Evolutionary conservation across 2,329 filamentous ascomycete genomes (phyloP).

Genomic region (Colletotrichum eleusines): DNA sequence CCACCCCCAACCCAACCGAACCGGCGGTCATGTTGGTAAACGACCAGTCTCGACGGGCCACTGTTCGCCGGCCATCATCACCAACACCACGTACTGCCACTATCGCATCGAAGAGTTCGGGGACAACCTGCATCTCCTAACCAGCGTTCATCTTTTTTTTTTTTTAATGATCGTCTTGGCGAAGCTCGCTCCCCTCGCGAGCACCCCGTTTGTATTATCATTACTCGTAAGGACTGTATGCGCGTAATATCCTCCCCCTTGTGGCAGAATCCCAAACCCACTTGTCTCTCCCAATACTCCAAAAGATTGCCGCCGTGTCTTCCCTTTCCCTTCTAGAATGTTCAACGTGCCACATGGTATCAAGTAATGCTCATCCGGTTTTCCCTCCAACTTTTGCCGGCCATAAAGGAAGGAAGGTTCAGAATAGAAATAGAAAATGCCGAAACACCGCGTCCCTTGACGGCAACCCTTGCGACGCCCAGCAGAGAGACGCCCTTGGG

Average conservation of each 20-base stretch:
- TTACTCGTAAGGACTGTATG: slow-evolving; percentile 34
- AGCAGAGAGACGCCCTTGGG: background rate
- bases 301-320: background rate
- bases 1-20: no score
- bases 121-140: background rate
- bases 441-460: background rate
- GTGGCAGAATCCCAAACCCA: slow-evolving; percentile 28
- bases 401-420: slow-evolving; percentile 39
- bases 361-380: slow-evolving; percentile 6
- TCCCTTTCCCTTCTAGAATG: background rate
- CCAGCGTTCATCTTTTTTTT: background rate
- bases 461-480: background rate
- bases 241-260: background rate
- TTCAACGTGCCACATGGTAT: slow-evolving; percentile 31
- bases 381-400: slow-evolving; percentile 23
- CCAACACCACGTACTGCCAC: background rate
- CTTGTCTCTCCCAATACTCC: background rate
- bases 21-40: background rate
- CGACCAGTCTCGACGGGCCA: background rate
- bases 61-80: background rate
- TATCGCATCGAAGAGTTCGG: background rate
- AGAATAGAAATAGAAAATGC: slow-evolving; percentile 22
- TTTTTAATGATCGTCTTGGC: slow-evolving; percentile 20
- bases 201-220: slow-evolving; percentile 11
- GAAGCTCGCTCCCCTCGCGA: background rate